Conservation (phyloP, 805 yeast species). For the Blastobotrys attinorum region DNA sequence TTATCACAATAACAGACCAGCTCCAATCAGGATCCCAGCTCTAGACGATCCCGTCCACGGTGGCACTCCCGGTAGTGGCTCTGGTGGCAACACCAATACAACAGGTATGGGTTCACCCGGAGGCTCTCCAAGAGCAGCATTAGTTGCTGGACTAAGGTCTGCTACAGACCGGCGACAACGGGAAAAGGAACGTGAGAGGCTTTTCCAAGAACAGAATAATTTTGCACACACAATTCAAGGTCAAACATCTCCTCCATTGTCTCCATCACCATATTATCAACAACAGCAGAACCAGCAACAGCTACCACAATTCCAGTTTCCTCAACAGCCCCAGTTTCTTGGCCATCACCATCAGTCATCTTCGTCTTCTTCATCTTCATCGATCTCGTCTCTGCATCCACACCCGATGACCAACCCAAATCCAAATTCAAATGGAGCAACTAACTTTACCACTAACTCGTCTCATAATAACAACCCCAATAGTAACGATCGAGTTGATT, state of each 20-base stretch:
- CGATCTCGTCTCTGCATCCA: slow-evolving; percentile 2
- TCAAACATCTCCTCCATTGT: slow-evolving; percentile 4
- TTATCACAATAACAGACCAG: slow-evolving; percentile 6
- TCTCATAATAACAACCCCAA: slow-evolving; percentile 1
- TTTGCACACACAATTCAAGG: slow-evolving; percentile 6
- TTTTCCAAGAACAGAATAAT: slow-evolving; percentile 11
- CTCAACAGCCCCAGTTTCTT: slow-evolving; percentile 1
- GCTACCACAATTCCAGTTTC: slow-evolving; percentile 11
- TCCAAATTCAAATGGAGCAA: too few species aligned
- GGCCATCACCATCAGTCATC: slow-evolving; percentile 8
- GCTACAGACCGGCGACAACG: slow-evolving; percentile 22
- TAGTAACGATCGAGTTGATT: slow-evolving; percentile 8
- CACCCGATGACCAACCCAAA: too few species aligned
- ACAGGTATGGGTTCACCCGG: too few species aligned
- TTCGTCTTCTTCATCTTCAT: slow-evolving; percentile 3
- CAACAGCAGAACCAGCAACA: slow-evolving; percentile 9
- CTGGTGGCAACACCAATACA: too few species aligned
- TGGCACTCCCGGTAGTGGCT: neutral
- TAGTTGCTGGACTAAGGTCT: slow-evolving; percentile 21
- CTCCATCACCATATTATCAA: slow-evolving; percentile 2
- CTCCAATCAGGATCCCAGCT: slow-evolving; percentile 14
- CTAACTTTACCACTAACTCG: too few species aligned
- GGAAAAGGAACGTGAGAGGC: slow-evolving; percentile 1
- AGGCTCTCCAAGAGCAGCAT: slow-evolving; percentile 22
- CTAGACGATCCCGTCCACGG: slow-evolving; percentile 4